Evolutionary conservation across 352 stramenopile species (phyloP).

Genomic region (Globisporangium nodosum): DNA sequence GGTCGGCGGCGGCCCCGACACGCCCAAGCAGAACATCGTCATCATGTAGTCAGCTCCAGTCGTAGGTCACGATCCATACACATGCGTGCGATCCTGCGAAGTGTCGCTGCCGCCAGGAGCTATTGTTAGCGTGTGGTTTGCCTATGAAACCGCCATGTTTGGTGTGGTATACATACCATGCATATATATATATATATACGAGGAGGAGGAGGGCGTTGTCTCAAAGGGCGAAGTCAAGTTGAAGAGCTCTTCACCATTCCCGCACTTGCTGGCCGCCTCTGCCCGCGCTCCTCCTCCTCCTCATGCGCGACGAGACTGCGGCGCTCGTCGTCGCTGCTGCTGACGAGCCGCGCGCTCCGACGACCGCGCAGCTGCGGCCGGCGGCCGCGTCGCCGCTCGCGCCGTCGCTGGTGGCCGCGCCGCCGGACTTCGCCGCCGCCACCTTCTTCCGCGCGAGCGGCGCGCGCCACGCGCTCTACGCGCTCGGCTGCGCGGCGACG

Average conservation of each 20-base stretch:
- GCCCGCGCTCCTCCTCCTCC: not conserved
- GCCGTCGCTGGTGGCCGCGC: constrained; percentile 23
- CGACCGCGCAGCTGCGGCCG: not conserved
- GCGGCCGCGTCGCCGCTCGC: not conserved
- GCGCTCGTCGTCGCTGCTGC: constrained; percentile 6
- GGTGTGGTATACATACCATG: too few relatives aligned
- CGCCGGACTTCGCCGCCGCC: constrained; percentile 29
- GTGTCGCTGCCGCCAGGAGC: too few relatives aligned
- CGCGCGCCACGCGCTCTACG: constrained; percentile 36
- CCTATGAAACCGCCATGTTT: too few relatives aligned
- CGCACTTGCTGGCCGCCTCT: not conserved
- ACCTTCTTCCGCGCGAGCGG: constrained; percentile 31
- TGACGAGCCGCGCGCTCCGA: not conserved
- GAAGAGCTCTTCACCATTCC: not conserved
- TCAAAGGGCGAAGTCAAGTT: too few relatives aligned
- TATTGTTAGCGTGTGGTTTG: too few relatives aligned
- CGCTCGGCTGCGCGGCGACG: constrained; percentile 30
- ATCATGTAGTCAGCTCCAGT: constrained; percentile 49
- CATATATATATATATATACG: too few relatives aligned
- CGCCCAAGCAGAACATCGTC: constrained; percentile 72
- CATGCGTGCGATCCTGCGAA: too few relatives aligned
- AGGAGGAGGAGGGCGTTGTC: too few relatives aligned
- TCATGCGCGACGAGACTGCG: constrained; percentile 9
- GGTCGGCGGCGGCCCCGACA: constrained; percentile 30
- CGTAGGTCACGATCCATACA: too few relatives aligned